These are phyloP conservation scores for Cyclanthera cordifolia DNA, from an alignment of 306 rosid genomes.

Conservation along the genomic window DNA sequence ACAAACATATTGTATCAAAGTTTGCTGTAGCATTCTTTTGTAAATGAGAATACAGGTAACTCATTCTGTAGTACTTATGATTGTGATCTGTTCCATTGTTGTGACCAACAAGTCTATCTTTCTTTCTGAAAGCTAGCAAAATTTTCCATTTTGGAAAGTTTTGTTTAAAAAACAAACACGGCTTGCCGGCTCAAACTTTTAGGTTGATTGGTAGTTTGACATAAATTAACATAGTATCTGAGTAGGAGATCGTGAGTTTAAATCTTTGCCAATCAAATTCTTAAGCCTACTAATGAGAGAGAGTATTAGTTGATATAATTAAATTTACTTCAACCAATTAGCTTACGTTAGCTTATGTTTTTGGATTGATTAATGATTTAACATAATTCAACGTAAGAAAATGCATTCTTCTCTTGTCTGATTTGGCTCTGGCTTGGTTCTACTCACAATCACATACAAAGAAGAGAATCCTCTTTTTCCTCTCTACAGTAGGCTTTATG, in stretches of 20 bases:
- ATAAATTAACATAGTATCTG: no score
- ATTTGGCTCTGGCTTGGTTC: not conserved
- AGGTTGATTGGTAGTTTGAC: no score
- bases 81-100: not conserved
- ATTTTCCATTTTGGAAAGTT: not conserved
- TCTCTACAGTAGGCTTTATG: no score
- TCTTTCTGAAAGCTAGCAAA: not conserved
- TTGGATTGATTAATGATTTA: no score
- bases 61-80: slow-evolving; percentile 13
- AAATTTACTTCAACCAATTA: no score
- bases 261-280: no score
- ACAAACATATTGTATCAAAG: slow-evolving; percentile 15
- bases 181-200: no score
- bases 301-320: no score
- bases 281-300: no score
- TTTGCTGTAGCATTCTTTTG: slow-evolving; percentile 34
- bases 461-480: not conserved
- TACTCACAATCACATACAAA: not conserved
- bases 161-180: not conserved
- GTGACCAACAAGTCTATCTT: not conserved
- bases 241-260: no score
- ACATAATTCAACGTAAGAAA: no score
- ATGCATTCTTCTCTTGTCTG: slow-evolving; percentile 4
- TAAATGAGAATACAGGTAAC: slow-evolving; percentile 32
- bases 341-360: no score